Base-by-base conservation (phyloP, 345 rosid genomes). In the Lagerstroemia speciosa region DNA sequence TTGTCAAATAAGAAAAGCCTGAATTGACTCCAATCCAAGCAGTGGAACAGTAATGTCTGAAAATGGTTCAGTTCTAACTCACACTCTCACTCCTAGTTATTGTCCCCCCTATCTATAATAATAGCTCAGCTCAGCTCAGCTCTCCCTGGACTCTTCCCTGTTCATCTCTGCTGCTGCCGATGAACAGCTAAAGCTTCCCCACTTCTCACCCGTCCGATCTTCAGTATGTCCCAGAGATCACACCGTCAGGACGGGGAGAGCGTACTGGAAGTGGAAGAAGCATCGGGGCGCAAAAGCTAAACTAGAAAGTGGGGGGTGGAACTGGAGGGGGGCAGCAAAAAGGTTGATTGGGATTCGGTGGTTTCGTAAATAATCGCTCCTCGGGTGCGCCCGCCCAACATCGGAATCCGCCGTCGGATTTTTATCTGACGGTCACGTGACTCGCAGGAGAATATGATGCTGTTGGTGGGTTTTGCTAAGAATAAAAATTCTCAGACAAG, bases 341-440 rank as follows among this genome's bases (percentile, higher is more conserved):
- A 41, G 46, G 46, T 3, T 41, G 60, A 7, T 53, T 20, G 24
- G 29, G 60, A 53, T 53, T n/a, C 27, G 60, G 12, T 48, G 53
- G 53, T 48, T 7, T 16, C n/a, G 24, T 20, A 53, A 22, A 22
- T 29, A 16, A n/a, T 26, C 29, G 30, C 24, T n/a, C 60, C 29
- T n/a, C 60, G 60, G 60, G 26, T 53, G 60, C 60, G 24, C 60
- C n/a, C n/a, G n/a, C n/a, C n/a, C 60, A n/a, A n/a, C 60, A 11
- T 53, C 60, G 30, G 60, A 53, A 53, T n/a, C 30, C 27, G 60
- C 60, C 60, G 60, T 53, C 11, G 26, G 14, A 53, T 53, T 9
- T 22, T 11, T 0, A 53, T 53, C 60, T 11, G 60, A 53, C 14
- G 60, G 30, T 8, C 60, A 22, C 27, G 30, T 3, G 14, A 2